Conservation (phyloP, 768 basidiomycete genomes). For the Amanita thiersii region DNA sequence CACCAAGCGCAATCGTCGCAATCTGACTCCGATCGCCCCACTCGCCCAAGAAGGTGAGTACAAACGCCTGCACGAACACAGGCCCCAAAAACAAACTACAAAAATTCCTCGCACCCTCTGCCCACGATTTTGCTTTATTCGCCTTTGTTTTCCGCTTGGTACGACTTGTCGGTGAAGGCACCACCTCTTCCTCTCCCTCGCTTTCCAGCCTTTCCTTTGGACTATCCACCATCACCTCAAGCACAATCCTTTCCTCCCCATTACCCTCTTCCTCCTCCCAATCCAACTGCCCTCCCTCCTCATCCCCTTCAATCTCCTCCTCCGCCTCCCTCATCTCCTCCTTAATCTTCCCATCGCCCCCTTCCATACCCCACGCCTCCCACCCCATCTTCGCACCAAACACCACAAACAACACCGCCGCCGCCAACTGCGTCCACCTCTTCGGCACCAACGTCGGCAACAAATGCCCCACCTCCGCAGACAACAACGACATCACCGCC, state of each 20-base stretch:
- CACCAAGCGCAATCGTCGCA: constrained; percentile 91
- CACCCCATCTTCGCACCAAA: constrained; percentile 88
- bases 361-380: constrained; percentile 76
- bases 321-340: constrained; percentile 97
- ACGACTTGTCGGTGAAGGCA: not conserved
- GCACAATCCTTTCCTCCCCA: constrained; percentile 38
- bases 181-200: not conserved
- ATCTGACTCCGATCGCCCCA: constrained; percentile 99
- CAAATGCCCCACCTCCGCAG: constrained; percentile 88
- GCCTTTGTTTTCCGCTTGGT: constrained; percentile 11
- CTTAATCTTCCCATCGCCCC: constrained; percentile 71
- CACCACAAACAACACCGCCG: constrained; percentile 78
- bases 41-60: constrained; percentile 96
- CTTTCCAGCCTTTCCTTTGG: constrained; percentile 13
- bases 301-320: constrained; percentile 88
- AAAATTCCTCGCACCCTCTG: constrained; percentile 74
- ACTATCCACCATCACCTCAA: constrained; percentile 66
- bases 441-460: constrained; percentile 76
- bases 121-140: constrained; percentile 15
- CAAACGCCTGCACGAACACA: constrained; percentile 91
- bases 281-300: constrained; percentile 39
- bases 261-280: constrained; percentile 21
- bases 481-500: constrained; percentile 88
- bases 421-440: constrained; percentile 60
- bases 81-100: constrained; percentile 80